A percentile compares a stretch with the other conserved stretches of the same genome.
phyloP scores from a whole-genome alignment of 2,329 filamentous ascomycete species.

The Botryotinia narcissicola region DNA sequence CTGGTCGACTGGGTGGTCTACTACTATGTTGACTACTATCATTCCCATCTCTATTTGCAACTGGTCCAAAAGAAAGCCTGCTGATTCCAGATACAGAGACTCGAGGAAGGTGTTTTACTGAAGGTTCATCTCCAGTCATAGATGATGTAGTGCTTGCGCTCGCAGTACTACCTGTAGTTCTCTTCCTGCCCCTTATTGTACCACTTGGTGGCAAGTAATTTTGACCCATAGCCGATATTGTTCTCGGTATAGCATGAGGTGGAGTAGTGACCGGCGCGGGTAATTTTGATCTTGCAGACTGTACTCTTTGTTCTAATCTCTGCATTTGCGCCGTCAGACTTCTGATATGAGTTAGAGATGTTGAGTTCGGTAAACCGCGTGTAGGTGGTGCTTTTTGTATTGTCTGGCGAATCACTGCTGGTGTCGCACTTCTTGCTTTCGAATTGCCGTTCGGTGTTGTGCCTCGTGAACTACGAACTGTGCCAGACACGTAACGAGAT shows the following conservation, averaged over 20 bases:
- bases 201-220: conserved; percentile 54
- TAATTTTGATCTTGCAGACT: conserved; percentile 86
- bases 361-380: conserved; percentile 51
- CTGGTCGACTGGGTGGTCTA: conserved; percentile 29
- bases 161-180: conserved; percentile 52
- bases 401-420: conserved; percentile 41
- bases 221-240: conserved; percentile 41
- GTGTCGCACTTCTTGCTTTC: conserved; percentile 36
- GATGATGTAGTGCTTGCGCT: conserved; percentile 31
- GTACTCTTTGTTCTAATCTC: conserved; percentile 88
- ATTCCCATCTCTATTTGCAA: conserved; percentile 49
- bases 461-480: conserved; percentile 31
- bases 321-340: conserved; percentile 96
- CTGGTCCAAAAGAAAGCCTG: conserved; percentile 61
- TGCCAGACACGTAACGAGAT: conserved; percentile 29
- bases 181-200: conserved; percentile 68
- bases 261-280: conserved; percentile 78
- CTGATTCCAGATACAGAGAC: conserved; percentile 62
- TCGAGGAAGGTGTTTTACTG: conserved; percentile 52
- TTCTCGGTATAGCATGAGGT: conserved; percentile 74
- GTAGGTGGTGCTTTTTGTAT: conserved; percentile 44
- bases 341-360: conserved; percentile 87
- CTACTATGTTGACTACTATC: conserved; percentile 23
- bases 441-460: conserved; percentile 25
- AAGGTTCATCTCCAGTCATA: conserved; percentile 35